Conservation (phyloP, 2,329 filamentous ascomycete species). For the Knufia fluminis region DNA sequence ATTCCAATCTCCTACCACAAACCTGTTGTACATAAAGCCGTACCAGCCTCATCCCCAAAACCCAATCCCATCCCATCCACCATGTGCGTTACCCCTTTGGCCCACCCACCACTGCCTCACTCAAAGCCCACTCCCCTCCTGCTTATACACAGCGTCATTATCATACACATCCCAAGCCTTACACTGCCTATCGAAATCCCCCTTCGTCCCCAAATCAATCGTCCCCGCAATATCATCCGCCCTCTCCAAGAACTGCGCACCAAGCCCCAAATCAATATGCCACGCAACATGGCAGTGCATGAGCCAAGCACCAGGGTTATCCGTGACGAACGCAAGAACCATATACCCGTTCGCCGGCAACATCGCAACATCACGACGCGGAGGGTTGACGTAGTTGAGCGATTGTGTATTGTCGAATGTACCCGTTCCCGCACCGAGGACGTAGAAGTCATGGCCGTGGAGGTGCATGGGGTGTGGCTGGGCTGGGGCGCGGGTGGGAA, state of each 20-base stretch:
- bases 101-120: too few relatives aligned
- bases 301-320: constrained; percentile 34
- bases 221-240: constrained; percentile 21
- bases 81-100: too few relatives aligned
- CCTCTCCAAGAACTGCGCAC: constrained; percentile 28
- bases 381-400: constrained; percentile 26
- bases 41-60: too few relatives aligned
- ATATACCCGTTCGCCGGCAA: constrained; percentile 30
- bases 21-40: too few relatives aligned
- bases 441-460: constrained; percentile 24
- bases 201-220: constrained; percentile 12
- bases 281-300: constrained; percentile 30
- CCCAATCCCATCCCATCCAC: too few relatives aligned
- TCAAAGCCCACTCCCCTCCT: constrained; percentile 25
- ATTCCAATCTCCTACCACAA: too few relatives aligned
- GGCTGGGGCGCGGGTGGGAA: constrained; percentile 23
- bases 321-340: constrained; percentile 32
- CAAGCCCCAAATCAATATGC: constrained; percentile 26
- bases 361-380: constrained; percentile 33
- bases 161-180: constrained; percentile 19
- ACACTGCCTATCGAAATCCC: constrained; percentile 27
- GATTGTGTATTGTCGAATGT: constrained; percentile 13
- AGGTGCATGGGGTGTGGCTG: constrained; percentile 26
- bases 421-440: constrained; percentile 17
- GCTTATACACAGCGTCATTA: constrained; percentile 17